Evolutionary conservation across 23 red algal genomes (phyloP).

Genomic region (Gracilariopsis chorda): DNA sequence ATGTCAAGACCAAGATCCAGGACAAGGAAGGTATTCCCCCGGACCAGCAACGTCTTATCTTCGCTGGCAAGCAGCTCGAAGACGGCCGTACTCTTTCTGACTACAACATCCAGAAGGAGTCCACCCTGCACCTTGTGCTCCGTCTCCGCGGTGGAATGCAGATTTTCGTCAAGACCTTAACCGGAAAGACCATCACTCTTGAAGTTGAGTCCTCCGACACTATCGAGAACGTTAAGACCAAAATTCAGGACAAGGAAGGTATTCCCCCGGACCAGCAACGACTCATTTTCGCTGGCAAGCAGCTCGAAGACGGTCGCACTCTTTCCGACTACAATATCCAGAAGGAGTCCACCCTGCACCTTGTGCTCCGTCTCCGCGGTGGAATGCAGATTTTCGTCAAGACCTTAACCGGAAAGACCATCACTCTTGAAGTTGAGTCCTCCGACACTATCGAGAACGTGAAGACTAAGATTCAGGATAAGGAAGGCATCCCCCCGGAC

Average conservation of each 20-base stretch:
- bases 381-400: slow-evolving; percentile 92
- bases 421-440: slow-evolving; percentile 98
- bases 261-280: slow-evolving; percentile 95
- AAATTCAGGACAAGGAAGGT: slow-evolving; percentile 97
- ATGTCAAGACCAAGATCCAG: slow-evolving; percentile 97
- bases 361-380: slow-evolving; percentile 85
- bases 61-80: slow-evolving; percentile 93
- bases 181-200: slow-evolving; percentile 93
- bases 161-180: slow-evolving; percentile 94
- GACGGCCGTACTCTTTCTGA: slow-evolving; percentile 87
- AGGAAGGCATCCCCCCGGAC: slow-evolving; percentile 99
- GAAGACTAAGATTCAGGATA: slow-evolving; percentile 99
- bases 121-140: slow-evolving; percentile 86
- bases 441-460: slow-evolving; percentile 99
- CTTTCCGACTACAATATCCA: slow-evolving; percentile 94
- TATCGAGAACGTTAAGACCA: slow-evolving; percentile 90
- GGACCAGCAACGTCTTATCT: slow-evolving; percentile 94
- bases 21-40: slow-evolving; percentile 84
- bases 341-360: slow-evolving; percentile 94
- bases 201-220: slow-evolving; percentile 93
- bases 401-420: slow-evolving; percentile 98
- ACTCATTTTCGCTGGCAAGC: slow-evolving; percentile 96
- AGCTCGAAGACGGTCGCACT: slow-evolving; percentile 93
- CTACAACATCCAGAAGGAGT: slow-evolving; percentile 98
- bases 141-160: slow-evolving; percentile 87